Base-by-base conservation (phyloP, 305 asterid species). In the Fraxinus greggii region DNA sequence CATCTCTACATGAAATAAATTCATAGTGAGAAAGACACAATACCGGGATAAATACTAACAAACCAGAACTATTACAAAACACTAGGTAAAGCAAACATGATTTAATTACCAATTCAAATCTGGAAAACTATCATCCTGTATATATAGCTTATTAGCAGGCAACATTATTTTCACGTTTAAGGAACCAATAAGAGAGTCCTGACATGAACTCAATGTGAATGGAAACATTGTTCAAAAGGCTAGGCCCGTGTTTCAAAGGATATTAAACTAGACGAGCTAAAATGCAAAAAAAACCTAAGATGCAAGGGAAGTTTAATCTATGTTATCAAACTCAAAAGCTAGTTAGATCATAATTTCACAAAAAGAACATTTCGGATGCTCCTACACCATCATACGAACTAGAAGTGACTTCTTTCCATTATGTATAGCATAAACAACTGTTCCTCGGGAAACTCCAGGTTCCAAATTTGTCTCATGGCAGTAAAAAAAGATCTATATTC, bases 1-100 rank as follows among this genome's bases (percentile, higher is more conserved):
- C 92, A 72, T 88, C 91, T 85, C 99, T 97, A 86, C 88, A 88
- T 38, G 78, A 85, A 79, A 51, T 33, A 7, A 72, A 72, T 72
- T 33, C 76, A 72, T n/a, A 33, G 51, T 72, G 48, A 72, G 48
- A 33, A 72, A 72, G 48, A 33, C 76, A 26, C 35, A 72, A 33
- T 19, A 72, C 76, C 5, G 15, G 76, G 40, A n/a, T 72, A 33
- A 7, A 72, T 4, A 72, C 8, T 72, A 72, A 72, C 45, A 21
- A 72, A 65, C 70, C 80, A 76, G 42, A 72, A 80, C 21, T 54
- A 70, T 56, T 31, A 67, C 9, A 31, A 36, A 59, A 81, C 75
- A 45, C 33, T 29, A 80, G 72, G 76, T 70, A 69, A 70, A 70
- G 48, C 70, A 80, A 31, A 40, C 28, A 15, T 56, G 74, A 31